Conservation (phyloP, 2,329 filamentous ascomycete species). For the Xylariaceae sp. region DNA sequence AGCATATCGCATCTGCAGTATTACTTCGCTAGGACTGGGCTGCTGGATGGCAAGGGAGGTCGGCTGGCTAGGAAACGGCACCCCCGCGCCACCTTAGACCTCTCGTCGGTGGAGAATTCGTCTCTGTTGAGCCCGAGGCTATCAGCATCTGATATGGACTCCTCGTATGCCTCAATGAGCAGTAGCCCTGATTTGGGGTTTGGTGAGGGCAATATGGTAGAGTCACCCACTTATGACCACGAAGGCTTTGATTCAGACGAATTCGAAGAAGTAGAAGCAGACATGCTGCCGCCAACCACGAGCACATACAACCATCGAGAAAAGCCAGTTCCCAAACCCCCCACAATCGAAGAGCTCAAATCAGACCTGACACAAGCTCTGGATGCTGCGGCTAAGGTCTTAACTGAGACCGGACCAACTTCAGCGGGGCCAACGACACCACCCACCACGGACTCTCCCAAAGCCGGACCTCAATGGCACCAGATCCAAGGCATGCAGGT, state of each 20-base stretch:
- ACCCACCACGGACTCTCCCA: slow-evolving; percentile 22
- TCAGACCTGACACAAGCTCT: slow-evolving; percentile 46
- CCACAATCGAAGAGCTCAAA: slow-evolving; percentile 76
- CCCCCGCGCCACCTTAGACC: slow-evolving; percentile 53
- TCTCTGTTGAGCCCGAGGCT: slow-evolving; percentile 38
- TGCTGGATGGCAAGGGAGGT: slow-evolving; percentile 89
- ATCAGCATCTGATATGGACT: slow-evolving; percentile 50
- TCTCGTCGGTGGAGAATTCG: slow-evolving; percentile 49
- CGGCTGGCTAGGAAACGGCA: slow-evolving; percentile 73
- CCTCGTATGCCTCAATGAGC: slow-evolving; percentile 56
- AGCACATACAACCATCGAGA: slow-evolving; percentile 91
- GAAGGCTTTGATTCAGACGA: slow-evolving; percentile 53
- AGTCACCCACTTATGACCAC: slow-evolving; percentile 44
- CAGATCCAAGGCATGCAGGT: slow-evolving; percentile 90
- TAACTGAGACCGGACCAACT: slow-evolving; percentile 55
- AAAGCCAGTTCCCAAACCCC: slow-evolving; percentile 77
- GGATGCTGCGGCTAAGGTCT: slow-evolving; percentile 46
- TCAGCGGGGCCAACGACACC: slow-evolving; percentile 10
- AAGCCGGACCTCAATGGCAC: slow-evolving; percentile 62
- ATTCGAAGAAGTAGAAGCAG: slow-evolving; percentile 62
- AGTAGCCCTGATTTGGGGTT: slow-evolving; percentile 54
- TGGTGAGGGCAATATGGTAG: slow-evolving; percentile 37
- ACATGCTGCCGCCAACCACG: slow-evolving; percentile 92
- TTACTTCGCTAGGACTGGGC: slow-evolving; percentile 91
- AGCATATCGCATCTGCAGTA: slow-evolving; percentile 98